These are phyloP conservation scores for Aspergillus nidulans DNA, from an alignment of 495 filamentous ascomycete genomes.

Conservation along the genomic window DNA sequence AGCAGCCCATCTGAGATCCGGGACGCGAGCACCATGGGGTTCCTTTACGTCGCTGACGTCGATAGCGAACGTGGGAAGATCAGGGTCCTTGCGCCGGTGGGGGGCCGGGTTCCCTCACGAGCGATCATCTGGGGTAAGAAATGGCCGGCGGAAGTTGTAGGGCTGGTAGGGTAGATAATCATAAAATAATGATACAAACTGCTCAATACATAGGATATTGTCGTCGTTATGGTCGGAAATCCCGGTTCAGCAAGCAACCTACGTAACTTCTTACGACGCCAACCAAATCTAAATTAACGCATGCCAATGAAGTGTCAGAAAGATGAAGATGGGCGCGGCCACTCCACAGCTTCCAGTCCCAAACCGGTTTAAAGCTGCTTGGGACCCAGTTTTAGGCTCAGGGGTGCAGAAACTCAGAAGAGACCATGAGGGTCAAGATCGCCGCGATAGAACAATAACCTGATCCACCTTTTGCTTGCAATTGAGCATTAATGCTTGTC, in stretches of 20 bases:
- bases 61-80: slow-evolving; percentile 80
- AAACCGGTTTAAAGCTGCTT: neutral
- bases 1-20: slow-evolving; percentile 68
- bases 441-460: slow-evolving; percentile 1
- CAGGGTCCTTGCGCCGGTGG: slow-evolving; percentile 75
- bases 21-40: slow-evolving; percentile 84
- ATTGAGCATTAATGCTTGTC: neutral
- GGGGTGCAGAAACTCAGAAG: neutral
- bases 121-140: slow-evolving; percentile 65
- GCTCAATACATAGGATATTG: neutral
- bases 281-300: slow-evolving; percentile 6
- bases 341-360: neutral
- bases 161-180: slow-evolving; percentile 39
- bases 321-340: neutral
- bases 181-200: neutral
- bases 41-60: slow-evolving; percentile 85
- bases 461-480: neutral
- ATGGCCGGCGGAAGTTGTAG: slow-evolving; percentile 49
- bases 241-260: neutral
- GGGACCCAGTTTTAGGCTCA: slow-evolving; percentile 1
- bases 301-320: slow-evolving; percentile 3
- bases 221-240: neutral
- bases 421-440: neutral
- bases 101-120: slow-evolving; percentile 68
- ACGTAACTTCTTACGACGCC: slow-evolving; percentile 6